phyloP scores from a whole-genome alignment of 2,329 filamentous ascomycete genomes.

The Sporothrix mexicana region DNA sequence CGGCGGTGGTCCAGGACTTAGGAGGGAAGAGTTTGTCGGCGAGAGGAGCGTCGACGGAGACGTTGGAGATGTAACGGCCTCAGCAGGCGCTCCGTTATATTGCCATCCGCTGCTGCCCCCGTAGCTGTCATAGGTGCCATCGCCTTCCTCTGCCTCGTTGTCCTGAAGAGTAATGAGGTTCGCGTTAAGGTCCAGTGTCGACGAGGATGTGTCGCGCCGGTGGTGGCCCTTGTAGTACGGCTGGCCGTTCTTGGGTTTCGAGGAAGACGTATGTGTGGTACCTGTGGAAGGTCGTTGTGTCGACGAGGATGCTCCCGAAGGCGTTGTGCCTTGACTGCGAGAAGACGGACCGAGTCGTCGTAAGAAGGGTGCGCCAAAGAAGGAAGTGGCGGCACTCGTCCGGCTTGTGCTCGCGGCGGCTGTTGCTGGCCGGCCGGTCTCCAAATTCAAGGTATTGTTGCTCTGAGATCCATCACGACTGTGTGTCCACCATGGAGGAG shows the following conservation, averaged over 20 bases:
- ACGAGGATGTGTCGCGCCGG: constrained; percentile 33
- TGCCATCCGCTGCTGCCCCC: neutral
- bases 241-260: neutral
- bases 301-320: neutral
- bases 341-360: constrained; percentile 9
- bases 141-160: constrained; percentile 60
- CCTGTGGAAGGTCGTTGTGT: constrained; percentile 3
- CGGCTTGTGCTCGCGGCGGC: neutral
- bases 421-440: constrained; percentile 10
- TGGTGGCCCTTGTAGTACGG: constrained; percentile 19
- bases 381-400: neutral
- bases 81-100: neutral
- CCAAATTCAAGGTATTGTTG: neutral
- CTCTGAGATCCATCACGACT: constrained; percentile 25
- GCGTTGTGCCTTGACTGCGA: neutral
- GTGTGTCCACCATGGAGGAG: constrained; percentile 37
- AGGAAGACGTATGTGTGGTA: neutral
- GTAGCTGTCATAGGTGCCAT: constrained; percentile 44
- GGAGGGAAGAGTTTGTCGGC: neutral
- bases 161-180: constrained; percentile 63
- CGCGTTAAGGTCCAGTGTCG: constrained; percentile 20
- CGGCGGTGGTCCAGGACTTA: constrained; percentile 1
- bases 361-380: constrained; percentile 24
- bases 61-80: neutral
- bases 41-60: neutral